Conservation (phyloP, 805 yeast species). For the Ogataea salicorniae region DNA sequence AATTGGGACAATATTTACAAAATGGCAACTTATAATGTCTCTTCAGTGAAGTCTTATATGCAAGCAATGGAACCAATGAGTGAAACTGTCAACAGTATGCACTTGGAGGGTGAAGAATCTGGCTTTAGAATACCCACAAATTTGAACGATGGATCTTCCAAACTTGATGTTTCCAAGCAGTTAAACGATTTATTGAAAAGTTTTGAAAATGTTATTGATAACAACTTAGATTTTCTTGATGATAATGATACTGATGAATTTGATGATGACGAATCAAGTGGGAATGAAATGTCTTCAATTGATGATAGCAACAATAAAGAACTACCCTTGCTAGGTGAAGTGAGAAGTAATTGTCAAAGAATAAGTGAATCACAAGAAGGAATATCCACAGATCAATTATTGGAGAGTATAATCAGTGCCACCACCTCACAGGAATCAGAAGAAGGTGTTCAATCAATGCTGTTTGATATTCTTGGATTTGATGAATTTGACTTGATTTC, state of each 20-base stretch:
- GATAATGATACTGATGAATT: conserved; percentile 5
- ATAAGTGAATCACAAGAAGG: conserved; percentile 25
- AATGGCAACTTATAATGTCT: conserved; percentile 51
- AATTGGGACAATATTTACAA: neutral
- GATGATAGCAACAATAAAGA: conserved; percentile 1
- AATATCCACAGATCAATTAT: conserved; percentile 15
- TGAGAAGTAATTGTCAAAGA: conserved; percentile 22
- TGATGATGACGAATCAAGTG: conserved; percentile 11
- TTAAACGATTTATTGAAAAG: conserved; percentile 24
- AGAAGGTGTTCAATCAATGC: conserved; percentile 60
- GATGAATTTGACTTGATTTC: conserved; percentile 81
- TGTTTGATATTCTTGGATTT: conserved; percentile 79
- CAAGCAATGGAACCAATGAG: conserved; percentile 71
- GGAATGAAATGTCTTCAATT: conserved; percentile 1
- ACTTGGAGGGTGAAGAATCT: conserved; percentile 21
- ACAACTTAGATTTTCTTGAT: conserved; percentile 8
- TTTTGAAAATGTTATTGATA: conserved; percentile 31
- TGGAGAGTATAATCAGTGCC: conserved; percentile 29
- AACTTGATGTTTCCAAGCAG: conserved; percentile 21
- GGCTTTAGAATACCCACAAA: conserved; percentile 25
- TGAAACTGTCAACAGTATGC: conserved; percentile 37
- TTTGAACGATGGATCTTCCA: conserved; percentile 30
- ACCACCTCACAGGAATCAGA: conserved; percentile 38
- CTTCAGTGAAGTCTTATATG: conserved; percentile 72
- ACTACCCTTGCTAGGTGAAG: conserved; percentile 13